phyloP scores from a whole-genome alignment of 164 flowering plant species.

The Buxus sempervirens region DNA sequence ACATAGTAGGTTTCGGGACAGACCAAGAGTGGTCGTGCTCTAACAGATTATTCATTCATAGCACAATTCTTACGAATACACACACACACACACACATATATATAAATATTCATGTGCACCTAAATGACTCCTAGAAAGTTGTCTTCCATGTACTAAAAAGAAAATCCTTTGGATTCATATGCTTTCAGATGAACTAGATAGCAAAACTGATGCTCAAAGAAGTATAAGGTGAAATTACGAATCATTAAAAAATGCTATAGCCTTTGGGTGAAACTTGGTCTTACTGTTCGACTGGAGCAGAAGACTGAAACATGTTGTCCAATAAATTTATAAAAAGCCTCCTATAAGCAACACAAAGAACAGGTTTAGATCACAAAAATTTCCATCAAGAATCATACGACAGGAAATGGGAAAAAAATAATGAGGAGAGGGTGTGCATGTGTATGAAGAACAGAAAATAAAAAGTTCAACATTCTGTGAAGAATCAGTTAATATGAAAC shows the following conservation, averaged over 20 bases:
- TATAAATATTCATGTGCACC: too few species aligned
- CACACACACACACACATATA: too few species aligned
- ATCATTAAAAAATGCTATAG: neutral
- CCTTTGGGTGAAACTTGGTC: slow-evolving; percentile 12
- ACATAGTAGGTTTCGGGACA: too few species aligned
- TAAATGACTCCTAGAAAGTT: too few species aligned
- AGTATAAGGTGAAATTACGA: neutral
- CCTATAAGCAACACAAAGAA: slow-evolving; percentile 33
- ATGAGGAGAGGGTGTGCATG: too few species aligned
- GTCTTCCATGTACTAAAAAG: too few species aligned
- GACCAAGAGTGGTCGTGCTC: too few species aligned
- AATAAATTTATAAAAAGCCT: slow-evolving; percentile 77
- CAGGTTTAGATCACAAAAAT: neutral
- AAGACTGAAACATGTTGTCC: slow-evolving; percentile 82
- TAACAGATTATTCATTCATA: too few species aligned
- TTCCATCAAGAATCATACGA: neutral
- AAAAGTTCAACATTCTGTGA: neutral
- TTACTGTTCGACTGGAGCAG: slow-evolving; percentile 92
- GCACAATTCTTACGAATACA: too few species aligned
- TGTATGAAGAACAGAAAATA: neutral
- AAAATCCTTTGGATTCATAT: too few species aligned
- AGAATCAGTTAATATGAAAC: neutral
- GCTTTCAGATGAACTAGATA: too few species aligned
- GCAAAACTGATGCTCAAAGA: too few species aligned
- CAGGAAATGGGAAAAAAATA: neutral